Evolutionary conservation across 345 rosid genomes (phyloP).

Genomic region (Gossypium turneri): DNA sequence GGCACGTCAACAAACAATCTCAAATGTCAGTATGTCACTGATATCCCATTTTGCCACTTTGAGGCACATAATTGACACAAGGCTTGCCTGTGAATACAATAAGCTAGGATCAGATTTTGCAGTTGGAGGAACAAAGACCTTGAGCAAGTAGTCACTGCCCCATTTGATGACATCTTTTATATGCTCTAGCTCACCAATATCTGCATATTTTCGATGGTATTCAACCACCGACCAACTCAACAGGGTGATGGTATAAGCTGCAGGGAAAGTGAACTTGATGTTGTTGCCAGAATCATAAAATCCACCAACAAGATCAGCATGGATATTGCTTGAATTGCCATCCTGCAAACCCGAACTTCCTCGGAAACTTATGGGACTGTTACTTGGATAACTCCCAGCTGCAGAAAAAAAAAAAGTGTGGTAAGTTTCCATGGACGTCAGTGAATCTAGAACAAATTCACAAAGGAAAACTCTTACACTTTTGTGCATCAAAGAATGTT

Average conservation of each 20-base stretch:
- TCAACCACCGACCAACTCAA: conserved; percentile 67
- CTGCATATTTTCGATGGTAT: conserved; percentile 48
- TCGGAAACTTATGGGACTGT: conserved; percentile 45
- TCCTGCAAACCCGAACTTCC: conserved; percentile 57
- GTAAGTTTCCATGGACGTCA: background rate
- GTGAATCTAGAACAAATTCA: background rate
- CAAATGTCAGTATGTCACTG: background rate
- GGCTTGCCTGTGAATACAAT: conserved; percentile 56
- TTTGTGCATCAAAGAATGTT: conserved; percentile 60
- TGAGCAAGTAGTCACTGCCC: conserved; percentile 58
- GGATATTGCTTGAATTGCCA: conserved; percentile 31
- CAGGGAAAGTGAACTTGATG: conserved; percentile 55
- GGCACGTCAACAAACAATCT: background rate
- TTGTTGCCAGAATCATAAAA: conserved; percentile 67
- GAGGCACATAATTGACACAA: background rate
- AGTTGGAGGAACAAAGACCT: conserved; percentile 39
- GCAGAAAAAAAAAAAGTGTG: conserved; percentile 14
- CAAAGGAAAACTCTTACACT: conserved; percentile 31
- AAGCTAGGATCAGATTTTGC: conserved; percentile 18
- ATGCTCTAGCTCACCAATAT: conserved; percentile 54
- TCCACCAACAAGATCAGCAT: conserved; percentile 42
- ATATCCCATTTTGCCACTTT: background rate
- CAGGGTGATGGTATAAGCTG: conserved; percentile 51
- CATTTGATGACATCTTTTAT: conserved; percentile 52
- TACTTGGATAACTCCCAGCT: conserved; percentile 50